Base-by-base conservation (phyloP, 495 filamentous ascomycete species). In the Penicillium verhagenii region DNA sequence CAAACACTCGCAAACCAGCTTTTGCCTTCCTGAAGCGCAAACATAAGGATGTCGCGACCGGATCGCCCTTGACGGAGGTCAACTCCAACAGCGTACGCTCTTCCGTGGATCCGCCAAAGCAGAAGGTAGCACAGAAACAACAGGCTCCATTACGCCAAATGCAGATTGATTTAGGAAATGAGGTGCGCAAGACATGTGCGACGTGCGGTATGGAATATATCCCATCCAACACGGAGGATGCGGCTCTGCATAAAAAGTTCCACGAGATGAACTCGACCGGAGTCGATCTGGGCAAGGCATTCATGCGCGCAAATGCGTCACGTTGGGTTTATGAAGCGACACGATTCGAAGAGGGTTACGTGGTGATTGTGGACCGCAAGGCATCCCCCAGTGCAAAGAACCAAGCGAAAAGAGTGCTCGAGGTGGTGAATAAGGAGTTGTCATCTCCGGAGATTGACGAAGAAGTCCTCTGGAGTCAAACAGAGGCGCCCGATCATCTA, bases 171-270 rank as follows among this genome's bases (percentile, higher is more conserved):
- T 71, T 89, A 25, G 87, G 86, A 14, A 75, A 74, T 54, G 73
- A 82, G 40, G 67, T 81, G 33, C 75, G 80, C 45, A 82, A 80
- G 54, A 82, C 78, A n/a, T 90, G 87, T 66, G 73, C 72, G 31
- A 73, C 71, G 2, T 90, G 87, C 64, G 82, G 80, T 1, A 90
- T 90, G 87, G 83, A 86, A 53, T 90, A 89, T 64, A 76, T 86
- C 35, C 80, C 85, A 11, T 87, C 85, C 0, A 82, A 83, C 20
- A 71, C 73, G 37, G 86, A 88, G 58, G 87, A 90, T 56, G 73
- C 77, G 29, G 77, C 76, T 2, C 61, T 89, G 31, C 87, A 90
- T 61, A 82, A 79, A 60, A 86, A 83, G 50, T 89, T 84, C 58
- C 88, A 90, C 67, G 81, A 79, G 35, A 82, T 83, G 74, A 85